Percentiles rank a stretch among this genome's conserved stretches.
These are phyloP conservation scores for Psilocybe azurescens DNA, from an alignment of 768 basidiomycete genomes.

Conservation along the genomic window DNA sequence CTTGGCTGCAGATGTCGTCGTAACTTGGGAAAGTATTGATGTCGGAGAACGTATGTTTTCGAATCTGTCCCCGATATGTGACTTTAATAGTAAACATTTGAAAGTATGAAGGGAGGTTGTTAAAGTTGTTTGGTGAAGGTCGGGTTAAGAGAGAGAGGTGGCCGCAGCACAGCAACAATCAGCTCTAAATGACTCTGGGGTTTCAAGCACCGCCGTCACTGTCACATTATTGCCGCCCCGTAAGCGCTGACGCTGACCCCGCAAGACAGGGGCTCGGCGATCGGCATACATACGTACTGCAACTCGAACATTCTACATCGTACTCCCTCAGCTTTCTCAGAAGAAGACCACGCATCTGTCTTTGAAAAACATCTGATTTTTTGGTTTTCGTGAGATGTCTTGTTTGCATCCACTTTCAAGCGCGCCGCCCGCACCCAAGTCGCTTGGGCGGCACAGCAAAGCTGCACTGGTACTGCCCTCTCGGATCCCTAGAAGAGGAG, in stretches of 20 bases:
- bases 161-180: conserved; percentile 23
- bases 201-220: conserved; percentile 24
- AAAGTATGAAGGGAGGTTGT: conserved; percentile 1
- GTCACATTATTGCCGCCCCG: conserved; percentile 25
- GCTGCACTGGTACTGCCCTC: no score
- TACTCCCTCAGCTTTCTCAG: background rate
- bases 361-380: background rate
- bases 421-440: background rate
- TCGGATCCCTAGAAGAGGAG: no score
- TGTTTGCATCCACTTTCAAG: no score
- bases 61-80: conserved; percentile 73
- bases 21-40: conserved; percentile 65
- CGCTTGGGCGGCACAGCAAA: no score
- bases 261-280: conserved; percentile 14
- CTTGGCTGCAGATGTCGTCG: conserved; percentile 66
- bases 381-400: background rate
- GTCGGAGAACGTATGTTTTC: conserved; percentile 64
- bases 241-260: conserved; percentile 16
- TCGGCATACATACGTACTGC: background rate
- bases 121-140: conserved; percentile 9
- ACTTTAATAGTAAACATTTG: conserved; percentile 81
- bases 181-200: conserved; percentile 18
- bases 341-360: background rate
- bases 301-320: conserved; percentile 16
- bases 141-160: conserved; percentile 25